Evolutionary conservation across 2,329 filamentous ascomycete genomes (phyloP).

Genomic region (Aspergillus sp.): DNA sequence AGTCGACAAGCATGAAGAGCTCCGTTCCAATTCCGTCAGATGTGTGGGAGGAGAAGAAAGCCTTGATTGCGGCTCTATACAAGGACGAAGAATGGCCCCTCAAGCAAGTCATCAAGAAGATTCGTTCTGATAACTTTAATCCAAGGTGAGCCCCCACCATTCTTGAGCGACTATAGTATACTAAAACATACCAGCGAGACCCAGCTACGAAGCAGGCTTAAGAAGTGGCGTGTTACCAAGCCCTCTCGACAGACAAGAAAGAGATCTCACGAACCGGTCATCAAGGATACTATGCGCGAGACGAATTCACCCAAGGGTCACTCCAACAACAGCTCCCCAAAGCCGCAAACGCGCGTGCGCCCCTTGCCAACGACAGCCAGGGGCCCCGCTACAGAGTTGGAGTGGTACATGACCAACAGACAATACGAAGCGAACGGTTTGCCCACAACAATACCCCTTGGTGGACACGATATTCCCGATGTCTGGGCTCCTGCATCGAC

Average conservation of each 20-base stretch:
- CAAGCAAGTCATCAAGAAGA: constrained; percentile 51
- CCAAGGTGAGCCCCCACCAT: constrained; percentile 39
- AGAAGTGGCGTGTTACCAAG: constrained; percentile 52
- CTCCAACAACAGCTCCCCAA: constrained; percentile 20
- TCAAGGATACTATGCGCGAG: constrained; percentile 29
- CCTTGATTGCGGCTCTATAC: constrained; percentile 46
- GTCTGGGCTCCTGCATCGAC: constrained; percentile 27
- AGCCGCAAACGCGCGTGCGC: constrained; percentile 14
- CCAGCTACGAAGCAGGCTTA: constrained; percentile 49
- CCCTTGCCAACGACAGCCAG: constrained; percentile 15
- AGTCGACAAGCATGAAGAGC: constrained; percentile 42
- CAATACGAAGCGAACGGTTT: constrained; percentile 18
- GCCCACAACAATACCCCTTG: constrained; percentile 18
- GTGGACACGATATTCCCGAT: constrained; percentile 20
- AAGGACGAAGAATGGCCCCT: constrained; percentile 52
- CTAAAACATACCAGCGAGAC: constrained; percentile 42
- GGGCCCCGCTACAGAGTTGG: constrained; percentile 17
- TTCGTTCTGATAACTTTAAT: constrained; percentile 48
- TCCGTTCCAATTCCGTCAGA: constrained; percentile 49
- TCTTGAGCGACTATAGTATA: neutral
- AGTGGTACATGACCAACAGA: constrained; percentile 26
- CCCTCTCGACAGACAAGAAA: constrained; percentile 49
- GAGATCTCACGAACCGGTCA: constrained; percentile 35
- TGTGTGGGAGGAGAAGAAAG: constrained; percentile 50
- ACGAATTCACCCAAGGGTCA: constrained; percentile 23